phyloP scores from a whole-genome alignment of 257 asterid genomes.

The Solanum medicagineum region DNA sequence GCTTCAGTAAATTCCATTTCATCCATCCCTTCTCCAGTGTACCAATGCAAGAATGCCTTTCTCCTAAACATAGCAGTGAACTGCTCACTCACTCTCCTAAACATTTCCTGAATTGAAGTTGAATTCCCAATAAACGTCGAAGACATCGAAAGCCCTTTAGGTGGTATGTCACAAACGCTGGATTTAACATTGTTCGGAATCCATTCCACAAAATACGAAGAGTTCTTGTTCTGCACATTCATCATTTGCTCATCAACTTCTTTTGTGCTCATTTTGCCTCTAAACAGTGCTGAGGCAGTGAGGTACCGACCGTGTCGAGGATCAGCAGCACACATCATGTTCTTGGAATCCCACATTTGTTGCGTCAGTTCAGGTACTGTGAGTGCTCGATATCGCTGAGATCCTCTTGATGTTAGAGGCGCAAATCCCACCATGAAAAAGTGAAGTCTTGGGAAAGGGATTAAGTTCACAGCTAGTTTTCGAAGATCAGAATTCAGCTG shows the following conservation, averaged over 20 bases:
- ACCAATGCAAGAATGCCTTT: conserved; percentile 18
- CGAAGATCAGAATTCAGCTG: conserved; percentile 20
- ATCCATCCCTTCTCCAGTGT: conserved; percentile 1
- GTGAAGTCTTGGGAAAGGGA: conserved; percentile 17
- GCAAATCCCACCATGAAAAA: conserved; percentile 23
- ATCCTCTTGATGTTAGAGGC: conserved; percentile 20
- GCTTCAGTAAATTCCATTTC: conserved; percentile 2
- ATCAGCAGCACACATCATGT: conserved; percentile 27
- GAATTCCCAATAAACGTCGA: conserved; percentile 18
- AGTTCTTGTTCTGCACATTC: conserved; percentile 16
- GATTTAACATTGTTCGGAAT: conserved; percentile 20
- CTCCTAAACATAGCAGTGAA: conserved; percentile 22
- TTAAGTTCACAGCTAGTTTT: conserved; percentile 16
- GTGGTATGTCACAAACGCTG: conserved; percentile 17
- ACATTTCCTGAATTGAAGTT: conserved; percentile 21
- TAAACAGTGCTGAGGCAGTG: conserved; percentile 15
- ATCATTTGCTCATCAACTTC: neutral
- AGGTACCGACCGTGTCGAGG: conserved; percentile 16
- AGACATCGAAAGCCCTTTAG: conserved; percentile 15
- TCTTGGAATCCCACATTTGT: conserved; percentile 22
- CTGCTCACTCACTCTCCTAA: conserved; percentile 19
- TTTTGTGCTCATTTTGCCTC: conserved; percentile 16
- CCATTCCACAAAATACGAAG: conserved; percentile 20
- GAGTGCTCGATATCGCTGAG: conserved; percentile 14
- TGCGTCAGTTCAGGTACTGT: conserved; percentile 19